A percentile compares a stretch with the other conserved stretches of the same genome.
phyloP scores from a whole-genome alignment of 2,329 filamentous ascomycete genomes.

The Beauveria caledonica region DNA sequence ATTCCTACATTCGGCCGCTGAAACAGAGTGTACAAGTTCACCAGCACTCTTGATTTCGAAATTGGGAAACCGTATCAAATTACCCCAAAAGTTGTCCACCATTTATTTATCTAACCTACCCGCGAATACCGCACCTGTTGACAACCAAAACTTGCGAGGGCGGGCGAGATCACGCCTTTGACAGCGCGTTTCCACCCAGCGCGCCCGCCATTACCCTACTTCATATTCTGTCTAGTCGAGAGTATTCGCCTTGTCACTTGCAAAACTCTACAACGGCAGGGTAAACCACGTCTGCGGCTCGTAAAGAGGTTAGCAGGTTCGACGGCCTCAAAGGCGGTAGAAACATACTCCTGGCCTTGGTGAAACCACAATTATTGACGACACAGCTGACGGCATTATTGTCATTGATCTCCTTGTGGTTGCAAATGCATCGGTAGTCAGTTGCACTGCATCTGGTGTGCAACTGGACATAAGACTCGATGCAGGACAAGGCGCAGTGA shows the following conservation, averaged over 20 bases:
- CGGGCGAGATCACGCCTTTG: too few species aligned
- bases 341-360: constrained; percentile 27
- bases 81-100: too few species aligned
- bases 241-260: neutral
- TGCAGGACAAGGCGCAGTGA: constrained; percentile 29
- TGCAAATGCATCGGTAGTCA: constrained; percentile 29
- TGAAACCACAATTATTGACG: constrained; percentile 27
- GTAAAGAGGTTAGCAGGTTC: neutral
- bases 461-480: constrained; percentile 20
- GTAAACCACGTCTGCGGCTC: neutral
- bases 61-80: too few species aligned
- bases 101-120: too few species aligned
- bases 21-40: too few species aligned
- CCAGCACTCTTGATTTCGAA: too few species aligned
- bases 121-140: too few species aligned
- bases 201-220: too few species aligned
- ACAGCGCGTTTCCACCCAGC: too few species aligned
- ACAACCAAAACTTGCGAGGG: too few species aligned
- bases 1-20: too few species aligned
- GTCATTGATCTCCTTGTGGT: constrained; percentile 26
- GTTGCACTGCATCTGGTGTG: constrained; percentile 20
- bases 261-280: neutral
- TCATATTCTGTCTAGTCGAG: too few species aligned
- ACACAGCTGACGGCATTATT: constrained; percentile 27
- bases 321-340: neutral